Conservation (phyloP, 331 rosid species). For the Arachis monticola region DNA sequence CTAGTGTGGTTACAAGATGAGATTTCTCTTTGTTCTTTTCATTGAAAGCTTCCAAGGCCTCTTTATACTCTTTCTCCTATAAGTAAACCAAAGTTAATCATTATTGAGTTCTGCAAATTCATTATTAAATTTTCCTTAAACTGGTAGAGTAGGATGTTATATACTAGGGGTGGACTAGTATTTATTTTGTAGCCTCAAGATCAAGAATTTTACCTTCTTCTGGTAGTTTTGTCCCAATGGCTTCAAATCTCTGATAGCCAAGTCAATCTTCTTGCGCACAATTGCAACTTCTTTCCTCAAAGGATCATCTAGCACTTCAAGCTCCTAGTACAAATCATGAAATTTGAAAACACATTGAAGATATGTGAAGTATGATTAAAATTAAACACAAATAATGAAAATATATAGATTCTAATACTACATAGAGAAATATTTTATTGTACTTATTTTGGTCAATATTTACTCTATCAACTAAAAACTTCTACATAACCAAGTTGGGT, state of each 20-base stretch:
- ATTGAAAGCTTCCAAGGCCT: constrained; percentile 66
- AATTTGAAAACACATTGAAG: too few species aligned
- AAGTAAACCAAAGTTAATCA: constrained; percentile 28
- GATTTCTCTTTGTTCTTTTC: constrained; percentile 82
- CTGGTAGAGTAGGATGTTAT: background rate
- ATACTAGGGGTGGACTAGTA: background rate
- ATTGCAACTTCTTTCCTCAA: constrained; percentile 80
- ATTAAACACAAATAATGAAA: too few species aligned
- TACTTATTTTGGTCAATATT: too few species aligned
- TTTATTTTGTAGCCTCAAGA: background rate
- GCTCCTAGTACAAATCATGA: constrained; percentile 54
- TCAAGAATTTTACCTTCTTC: constrained; percentile 63
- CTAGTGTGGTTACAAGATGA: constrained; percentile 64
- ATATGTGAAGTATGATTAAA: too few species aligned
- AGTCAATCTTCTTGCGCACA: constrained; percentile 76
- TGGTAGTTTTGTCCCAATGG: constrained; percentile 74
- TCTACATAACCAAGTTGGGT: too few species aligned
- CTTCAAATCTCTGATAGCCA: constrained; percentile 74
- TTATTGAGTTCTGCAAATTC: constrained; percentile 7
- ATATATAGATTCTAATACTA: too few species aligned
- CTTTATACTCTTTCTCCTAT: constrained; percentile 90
- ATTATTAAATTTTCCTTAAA: background rate
- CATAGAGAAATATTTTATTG: too few species aligned
- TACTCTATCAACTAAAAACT: too few species aligned
- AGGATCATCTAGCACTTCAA: constrained; percentile 86